These are phyloP conservation scores for Multifurca ochricompacta DNA, from an alignment of 768 basidiomycete species.

Conservation along the genomic window DNA sequence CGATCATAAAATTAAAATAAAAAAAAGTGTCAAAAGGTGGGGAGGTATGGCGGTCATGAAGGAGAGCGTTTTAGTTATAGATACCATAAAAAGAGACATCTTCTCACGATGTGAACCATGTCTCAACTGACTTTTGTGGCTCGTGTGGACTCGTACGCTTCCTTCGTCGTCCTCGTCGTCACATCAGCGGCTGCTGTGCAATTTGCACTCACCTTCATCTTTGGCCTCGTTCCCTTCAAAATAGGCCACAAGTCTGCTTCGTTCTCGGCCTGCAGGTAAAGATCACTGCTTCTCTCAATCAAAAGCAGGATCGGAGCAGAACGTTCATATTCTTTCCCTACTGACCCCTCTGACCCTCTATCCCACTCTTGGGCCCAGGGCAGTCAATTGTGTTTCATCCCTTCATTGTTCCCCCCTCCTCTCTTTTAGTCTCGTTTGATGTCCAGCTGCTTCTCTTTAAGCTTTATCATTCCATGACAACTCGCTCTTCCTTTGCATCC, in stretches of 20 bases:
- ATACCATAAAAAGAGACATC: neutral
- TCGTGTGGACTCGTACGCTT: neutral
- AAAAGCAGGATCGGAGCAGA: conserved; percentile 7
- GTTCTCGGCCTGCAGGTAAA: neutral
- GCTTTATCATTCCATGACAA: conserved; percentile 35
- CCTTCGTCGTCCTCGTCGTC: neutral
- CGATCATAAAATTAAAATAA: too few relatives aligned
- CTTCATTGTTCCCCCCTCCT: neutral
- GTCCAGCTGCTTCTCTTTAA: conserved; percentile 13
- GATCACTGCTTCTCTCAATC: conserved; percentile 11
- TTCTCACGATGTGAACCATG: conserved; percentile 1
- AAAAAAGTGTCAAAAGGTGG: too few relatives aligned
- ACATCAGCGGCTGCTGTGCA: neutral
- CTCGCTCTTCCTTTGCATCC: conserved; percentile 37
- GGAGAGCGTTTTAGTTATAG: neutral
- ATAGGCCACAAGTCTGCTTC: conserved; percentile 4
- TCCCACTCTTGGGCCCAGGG: neutral
- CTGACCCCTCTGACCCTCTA: conserved; percentile 1
- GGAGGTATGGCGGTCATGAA: neutral
- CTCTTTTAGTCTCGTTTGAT: conserved; percentile 12
- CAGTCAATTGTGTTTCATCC: neutral
- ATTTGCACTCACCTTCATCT: neutral
- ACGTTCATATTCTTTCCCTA: neutral
- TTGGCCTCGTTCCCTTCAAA: neutral
- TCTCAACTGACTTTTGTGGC: too few relatives aligned